phyloP scores from a whole-genome alignment of 371 early-diverging fungal genomes.

The Rhizomucor pusillus region DNA sequence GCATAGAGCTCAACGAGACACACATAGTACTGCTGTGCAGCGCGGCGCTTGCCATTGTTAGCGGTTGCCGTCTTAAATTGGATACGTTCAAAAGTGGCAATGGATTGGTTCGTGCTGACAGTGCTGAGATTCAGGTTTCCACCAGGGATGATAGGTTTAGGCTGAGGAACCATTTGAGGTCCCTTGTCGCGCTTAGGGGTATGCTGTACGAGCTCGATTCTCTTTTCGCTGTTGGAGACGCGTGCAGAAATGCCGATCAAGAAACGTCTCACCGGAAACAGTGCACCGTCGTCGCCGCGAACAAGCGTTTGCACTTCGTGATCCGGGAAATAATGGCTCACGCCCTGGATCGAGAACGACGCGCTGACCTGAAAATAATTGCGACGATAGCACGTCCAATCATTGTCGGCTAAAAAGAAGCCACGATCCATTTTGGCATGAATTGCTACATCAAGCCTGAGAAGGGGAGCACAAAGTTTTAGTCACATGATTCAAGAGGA shows the following conservation, averaged over 20 bases:
- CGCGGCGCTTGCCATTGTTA: conserved; percentile 77
- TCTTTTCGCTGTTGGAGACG: conserved; percentile 51
- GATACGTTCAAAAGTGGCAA: conserved; percentile 77
- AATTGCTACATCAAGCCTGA: conserved; percentile 15
- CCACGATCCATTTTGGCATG: conserved; percentile 69
- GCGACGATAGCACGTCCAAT: conserved; percentile 89
- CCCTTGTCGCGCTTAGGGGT: conserved; percentile 89
- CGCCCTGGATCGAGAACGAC: conserved; percentile 52
- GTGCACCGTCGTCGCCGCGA: conserved; percentile 22
- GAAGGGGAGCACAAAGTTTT: background rate
- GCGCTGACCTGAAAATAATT: conserved; percentile 85
- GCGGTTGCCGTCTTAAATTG: conserved; percentile 90
- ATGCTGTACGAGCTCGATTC: conserved; percentile 79
- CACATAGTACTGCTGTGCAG: conserved; percentile 82
- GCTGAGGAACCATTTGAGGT: conserved; percentile 65
- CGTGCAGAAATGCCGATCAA: conserved; percentile 61
- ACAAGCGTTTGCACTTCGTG: conserved; percentile 53
- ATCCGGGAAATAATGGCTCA: conserved; percentile 29
- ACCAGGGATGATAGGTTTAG: conserved; percentile 48
- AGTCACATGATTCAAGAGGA: background rate
- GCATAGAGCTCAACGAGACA: conserved; percentile 62
- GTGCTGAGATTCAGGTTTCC: conserved; percentile 39
- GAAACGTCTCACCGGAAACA: conserved; percentile 44
- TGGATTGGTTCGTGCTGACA: conserved; percentile 31
- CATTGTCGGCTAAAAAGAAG: conserved; percentile 69